Conservation (phyloP, 1,139 yeast species). For the Protomyces pachydermus region DNA sequence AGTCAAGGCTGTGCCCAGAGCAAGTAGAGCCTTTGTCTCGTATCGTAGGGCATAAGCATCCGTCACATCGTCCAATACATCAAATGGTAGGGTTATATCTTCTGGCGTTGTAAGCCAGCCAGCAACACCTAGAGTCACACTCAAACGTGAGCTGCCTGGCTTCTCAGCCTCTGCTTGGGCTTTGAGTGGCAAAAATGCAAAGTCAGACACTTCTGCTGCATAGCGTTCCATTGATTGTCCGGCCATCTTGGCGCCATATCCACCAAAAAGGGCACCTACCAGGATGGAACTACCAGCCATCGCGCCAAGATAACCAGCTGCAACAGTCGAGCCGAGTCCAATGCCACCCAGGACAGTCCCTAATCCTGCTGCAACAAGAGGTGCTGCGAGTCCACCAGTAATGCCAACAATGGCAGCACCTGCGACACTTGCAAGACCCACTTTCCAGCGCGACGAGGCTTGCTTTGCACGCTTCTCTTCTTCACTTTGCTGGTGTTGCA, state of each 20-base stretch:
- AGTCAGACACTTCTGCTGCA: constrained; percentile 86
- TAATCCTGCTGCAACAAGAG: constrained; percentile 95
- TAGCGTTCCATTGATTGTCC: constrained; percentile 76
- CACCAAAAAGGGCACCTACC: constrained; percentile 40
- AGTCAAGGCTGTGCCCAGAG: constrained; percentile 92
- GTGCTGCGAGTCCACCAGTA: constrained; percentile 93
- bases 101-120: constrained; percentile 88
- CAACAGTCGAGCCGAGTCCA: constrained; percentile 70
- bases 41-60: constrained; percentile 59
- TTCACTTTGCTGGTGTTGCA: constrained; percentile 18
- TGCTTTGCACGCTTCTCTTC: constrained; percentile 18
- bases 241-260: constrained; percentile 86
- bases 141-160: constrained; percentile 57
- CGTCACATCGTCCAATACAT: constrained; percentile 91
- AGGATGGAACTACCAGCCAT: constrained; percentile 52
- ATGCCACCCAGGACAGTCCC: constrained; percentile 96
- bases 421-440: constrained; percentile 96
- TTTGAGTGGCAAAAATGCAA: constrained; percentile 87
- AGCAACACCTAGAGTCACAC: constrained; percentile 56
- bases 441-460: constrained; percentile 43
- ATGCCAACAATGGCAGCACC: constrained; percentile 92
- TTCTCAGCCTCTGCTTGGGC: constrained; percentile 40
- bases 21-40: constrained; percentile 96
- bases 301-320: constrained; percentile 87
- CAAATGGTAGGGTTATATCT: constrained; percentile 96